Percentiles rank a stretch among this genome's conserved stretches.
Evolutionary conservation across 23 red algal species (phyloP).

Genomic region (Gracilaria domingensis): DNA sequence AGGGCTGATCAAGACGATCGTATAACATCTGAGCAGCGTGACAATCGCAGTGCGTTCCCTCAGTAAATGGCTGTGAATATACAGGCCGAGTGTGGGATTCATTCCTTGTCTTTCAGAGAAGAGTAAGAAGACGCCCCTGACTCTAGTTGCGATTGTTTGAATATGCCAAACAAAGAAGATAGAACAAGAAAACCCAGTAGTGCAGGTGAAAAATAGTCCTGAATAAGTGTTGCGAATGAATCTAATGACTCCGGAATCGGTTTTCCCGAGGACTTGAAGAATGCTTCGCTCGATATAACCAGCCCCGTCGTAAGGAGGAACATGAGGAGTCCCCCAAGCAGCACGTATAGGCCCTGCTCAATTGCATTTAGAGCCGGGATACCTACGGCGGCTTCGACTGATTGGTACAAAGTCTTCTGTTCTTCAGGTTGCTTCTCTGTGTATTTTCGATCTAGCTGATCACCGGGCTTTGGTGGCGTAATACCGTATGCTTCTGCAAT

Average conservation of each 20-base stretch:
- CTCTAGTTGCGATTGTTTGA: conserved; percentile 69
- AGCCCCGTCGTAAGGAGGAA: conserved; percentile 40
- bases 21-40: neutral
- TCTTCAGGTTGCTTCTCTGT: conserved; percentile 3
- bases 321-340: conserved; percentile 42
- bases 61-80: neutral
- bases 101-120: conserved; percentile 30
- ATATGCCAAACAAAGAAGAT: conserved; percentile 63
- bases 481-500: conserved; percentile 58
- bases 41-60: neutral
- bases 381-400: conserved; percentile 42
- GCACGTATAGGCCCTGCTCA: conserved; percentile 37
- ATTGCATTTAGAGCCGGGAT: conserved; percentile 12
- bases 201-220: conserved; percentile 47
- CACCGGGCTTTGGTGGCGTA: conserved; percentile 36
- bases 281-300: conserved; percentile 50
- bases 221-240: conserved; percentile 14
- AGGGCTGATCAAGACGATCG: conserved; percentile 14
- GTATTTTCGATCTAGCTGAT: conserved; percentile 55
- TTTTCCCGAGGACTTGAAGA: conserved; percentile 59
- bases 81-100: too few relatives aligned
- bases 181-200: conserved; percentile 40
- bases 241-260: conserved; percentile 54
- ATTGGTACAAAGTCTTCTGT: conserved; percentile 53
- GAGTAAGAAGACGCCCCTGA: conserved; percentile 60